A percentile compares a stretch with the other conserved stretches of the same genome.
phyloP scores from a whole-genome alignment of 371 early-diverging fungal genomes.

The Blakeslea trispora region DNA sequence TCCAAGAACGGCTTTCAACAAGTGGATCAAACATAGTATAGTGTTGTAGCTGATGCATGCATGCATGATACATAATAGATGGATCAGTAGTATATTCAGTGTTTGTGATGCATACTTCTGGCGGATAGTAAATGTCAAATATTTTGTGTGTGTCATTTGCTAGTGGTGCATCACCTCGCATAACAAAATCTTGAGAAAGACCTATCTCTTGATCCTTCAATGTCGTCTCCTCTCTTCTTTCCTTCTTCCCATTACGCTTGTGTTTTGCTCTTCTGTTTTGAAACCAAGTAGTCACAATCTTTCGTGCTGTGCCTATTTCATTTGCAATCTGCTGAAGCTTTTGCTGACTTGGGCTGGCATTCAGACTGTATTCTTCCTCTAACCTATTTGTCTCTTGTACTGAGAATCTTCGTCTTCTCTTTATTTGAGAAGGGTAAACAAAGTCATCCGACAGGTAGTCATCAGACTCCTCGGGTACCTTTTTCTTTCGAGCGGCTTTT shows the following conservation, averaged over 20 bases:
- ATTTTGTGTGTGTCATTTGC: too few species aligned
- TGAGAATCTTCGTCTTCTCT: conserved; percentile 39
- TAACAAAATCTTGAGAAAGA: too few species aligned
- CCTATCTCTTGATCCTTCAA: too few species aligned
- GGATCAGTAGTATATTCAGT: too few species aligned
- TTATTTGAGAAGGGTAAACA: conserved; percentile 12
- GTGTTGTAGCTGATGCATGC: too few species aligned
- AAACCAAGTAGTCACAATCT: conserved; percentile 46
- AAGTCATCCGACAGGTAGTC: conserved; percentile 22
- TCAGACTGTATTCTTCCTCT: conserved; percentile 24
- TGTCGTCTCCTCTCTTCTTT: background rate
- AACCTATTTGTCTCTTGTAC: conserved; percentile 24
- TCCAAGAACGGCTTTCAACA: too few species aligned
- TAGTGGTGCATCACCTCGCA: too few species aligned
- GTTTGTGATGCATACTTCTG: too few species aligned
- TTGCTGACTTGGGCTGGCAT: conserved; percentile 28
- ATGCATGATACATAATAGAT: too few species aligned
- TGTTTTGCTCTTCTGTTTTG: conserved; percentile 49
- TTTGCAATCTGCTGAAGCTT: conserved; percentile 27
- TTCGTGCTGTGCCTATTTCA: conserved; percentile 25
- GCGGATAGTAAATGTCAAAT: too few species aligned
- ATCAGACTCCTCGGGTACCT: background rate
- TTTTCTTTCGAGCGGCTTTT: background rate
- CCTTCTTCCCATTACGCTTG: conserved; percentile 22
- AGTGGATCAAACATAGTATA: too few species aligned